These are phyloP conservation scores for Heliamphora exappendiculata DNA, from an alignment of 148 eudicot genomes.

Conservation along the genomic window DNA sequence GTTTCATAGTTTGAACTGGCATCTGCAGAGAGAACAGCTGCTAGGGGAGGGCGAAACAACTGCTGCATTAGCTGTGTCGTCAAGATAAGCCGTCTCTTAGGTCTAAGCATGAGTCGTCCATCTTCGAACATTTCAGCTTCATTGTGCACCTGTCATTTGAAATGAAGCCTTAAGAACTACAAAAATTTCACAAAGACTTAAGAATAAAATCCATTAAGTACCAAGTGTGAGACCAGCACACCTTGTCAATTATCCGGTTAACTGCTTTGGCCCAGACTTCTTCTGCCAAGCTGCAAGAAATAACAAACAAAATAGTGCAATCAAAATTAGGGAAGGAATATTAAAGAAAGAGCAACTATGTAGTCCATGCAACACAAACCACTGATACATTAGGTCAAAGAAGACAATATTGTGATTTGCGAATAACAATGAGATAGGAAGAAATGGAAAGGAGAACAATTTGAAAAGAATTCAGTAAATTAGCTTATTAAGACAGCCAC, in stretches of 20 bases:
- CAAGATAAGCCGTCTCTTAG: constrained; percentile 61
- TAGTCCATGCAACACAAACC: not conserved
- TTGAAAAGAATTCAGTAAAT: not conserved
- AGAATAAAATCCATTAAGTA: not conserved
- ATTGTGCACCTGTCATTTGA: constrained; percentile 52
- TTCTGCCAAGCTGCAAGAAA: constrained; percentile 58
- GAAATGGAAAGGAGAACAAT: not conserved
- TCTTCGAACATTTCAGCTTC: constrained; percentile 47
- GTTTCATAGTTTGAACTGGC: constrained; percentile 44
- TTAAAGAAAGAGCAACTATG: not conserved
- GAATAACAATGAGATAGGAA: not conserved
- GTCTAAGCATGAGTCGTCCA: constrained; percentile 36
- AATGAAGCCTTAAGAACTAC: constrained; percentile 1
- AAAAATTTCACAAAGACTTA: not conserved
- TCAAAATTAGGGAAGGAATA: not conserved
- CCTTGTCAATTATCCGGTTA: constrained; percentile 61
- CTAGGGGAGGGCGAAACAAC: constrained; percentile 57
- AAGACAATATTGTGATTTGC: constrained; percentile 20
- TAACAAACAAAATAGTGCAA: constrained; percentile 20
- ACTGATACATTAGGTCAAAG: not conserved
- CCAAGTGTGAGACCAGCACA: constrained; percentile 12
- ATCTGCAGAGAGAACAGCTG: constrained; percentile 49
- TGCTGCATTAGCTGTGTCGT: constrained; percentile 88
- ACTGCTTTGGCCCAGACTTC: constrained; percentile 58
- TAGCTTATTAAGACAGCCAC: constrained; percentile 26